Percentiles rank a stretch among this genome's conserved stretches.
Conservation (phyloP, 2,329 filamentous ascomycete species). For the Geoglossum cookeanum region DNA sequence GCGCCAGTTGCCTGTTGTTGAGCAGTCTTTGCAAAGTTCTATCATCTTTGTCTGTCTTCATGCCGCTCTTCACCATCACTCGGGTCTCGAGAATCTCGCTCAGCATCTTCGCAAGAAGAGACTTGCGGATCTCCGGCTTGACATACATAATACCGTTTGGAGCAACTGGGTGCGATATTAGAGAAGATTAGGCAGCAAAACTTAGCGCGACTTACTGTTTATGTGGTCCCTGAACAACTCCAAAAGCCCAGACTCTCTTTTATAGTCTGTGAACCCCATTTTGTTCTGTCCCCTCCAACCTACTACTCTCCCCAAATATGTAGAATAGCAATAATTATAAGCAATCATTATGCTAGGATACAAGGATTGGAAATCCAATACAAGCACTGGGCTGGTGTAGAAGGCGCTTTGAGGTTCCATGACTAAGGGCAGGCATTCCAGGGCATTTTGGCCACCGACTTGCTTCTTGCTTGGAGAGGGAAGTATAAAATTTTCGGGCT, state of each 20-base stretch:
- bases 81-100: slow-evolving; percentile 88
- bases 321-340: slow-evolving; percentile 98
- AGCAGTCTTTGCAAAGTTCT: slow-evolving; percentile 67
- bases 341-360: slow-evolving; percentile 98
- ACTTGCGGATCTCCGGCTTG: slow-evolving; percentile 70
- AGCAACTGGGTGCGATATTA: slow-evolving; percentile 28
- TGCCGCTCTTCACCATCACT: slow-evolving; percentile 93
- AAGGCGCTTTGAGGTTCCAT: slow-evolving; percentile 96
- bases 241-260: slow-evolving; percentile 54
- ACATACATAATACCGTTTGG: slow-evolving; percentile 96
- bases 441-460: slow-evolving; percentile 79
- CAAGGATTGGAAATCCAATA: slow-evolving; percentile 87
- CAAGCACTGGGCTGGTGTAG: slow-evolving; percentile 73
- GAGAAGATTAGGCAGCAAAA: neutral
- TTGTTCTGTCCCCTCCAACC: slow-evolving; percentile 85
- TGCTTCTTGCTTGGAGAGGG: slow-evolving; percentile 82
- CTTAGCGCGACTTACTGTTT: slow-evolving; percentile 31
- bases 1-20: slow-evolving; percentile 81
- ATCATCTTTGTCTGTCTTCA: slow-evolving; percentile 86
- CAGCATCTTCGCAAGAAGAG: slow-evolving; percentile 87
- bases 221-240: slow-evolving; percentile 66
- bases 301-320: slow-evolving; percentile 69
- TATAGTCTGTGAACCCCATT: slow-evolving; percentile 83
- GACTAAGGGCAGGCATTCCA: slow-evolving; percentile 84
- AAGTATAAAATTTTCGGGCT: slow-evolving; percentile 84